Conservation (phyloP, 2,329 filamentous ascomycete genomes). For the Aspergillus floridensis region DNA sequence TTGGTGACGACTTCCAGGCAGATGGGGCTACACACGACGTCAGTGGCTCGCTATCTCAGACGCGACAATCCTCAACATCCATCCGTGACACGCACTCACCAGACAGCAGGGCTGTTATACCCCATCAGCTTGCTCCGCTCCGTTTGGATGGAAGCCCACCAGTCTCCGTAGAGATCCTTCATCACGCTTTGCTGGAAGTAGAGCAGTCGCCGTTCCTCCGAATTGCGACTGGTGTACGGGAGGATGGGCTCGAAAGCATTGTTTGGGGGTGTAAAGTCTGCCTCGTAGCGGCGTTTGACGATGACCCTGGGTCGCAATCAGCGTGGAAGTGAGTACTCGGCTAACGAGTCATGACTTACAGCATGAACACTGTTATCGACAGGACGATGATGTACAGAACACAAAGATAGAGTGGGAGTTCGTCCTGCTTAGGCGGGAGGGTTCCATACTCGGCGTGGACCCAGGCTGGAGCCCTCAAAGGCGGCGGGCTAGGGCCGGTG, state of each 20-base stretch:
- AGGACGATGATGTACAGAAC: not conserved
- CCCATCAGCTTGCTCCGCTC: not conserved
- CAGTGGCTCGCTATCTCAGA: not conserved
- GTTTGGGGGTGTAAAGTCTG: not conserved
- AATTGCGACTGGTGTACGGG: not conserved
- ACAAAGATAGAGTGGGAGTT: not conserved
- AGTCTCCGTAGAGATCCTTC: not conserved
- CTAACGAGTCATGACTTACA: not conserved
- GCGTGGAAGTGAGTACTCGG: too few relatives aligned
- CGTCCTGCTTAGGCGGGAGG: not conserved
- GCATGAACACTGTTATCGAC: not conserved
- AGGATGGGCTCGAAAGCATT: not conserved
- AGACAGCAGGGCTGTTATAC: not conserved
- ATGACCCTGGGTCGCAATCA: not conserved
- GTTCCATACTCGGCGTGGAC: not conserved
- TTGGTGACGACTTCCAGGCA: slow-evolving; percentile 9
- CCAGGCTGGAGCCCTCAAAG: too few relatives aligned
- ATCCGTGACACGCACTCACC: not conserved
- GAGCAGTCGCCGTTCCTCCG: not conserved
- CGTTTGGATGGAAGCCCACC: not conserved
- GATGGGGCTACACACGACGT: slow-evolving; percentile 4
- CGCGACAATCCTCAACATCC: not conserved
- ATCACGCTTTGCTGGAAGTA: not conserved
- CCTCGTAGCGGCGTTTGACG: not conserved
- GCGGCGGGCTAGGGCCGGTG: not conserved